These are phyloP conservation scores for Lipomyces chichibuensis DNA, from an alignment of 805 yeast genomes.

Conservation along the genomic window DNA sequence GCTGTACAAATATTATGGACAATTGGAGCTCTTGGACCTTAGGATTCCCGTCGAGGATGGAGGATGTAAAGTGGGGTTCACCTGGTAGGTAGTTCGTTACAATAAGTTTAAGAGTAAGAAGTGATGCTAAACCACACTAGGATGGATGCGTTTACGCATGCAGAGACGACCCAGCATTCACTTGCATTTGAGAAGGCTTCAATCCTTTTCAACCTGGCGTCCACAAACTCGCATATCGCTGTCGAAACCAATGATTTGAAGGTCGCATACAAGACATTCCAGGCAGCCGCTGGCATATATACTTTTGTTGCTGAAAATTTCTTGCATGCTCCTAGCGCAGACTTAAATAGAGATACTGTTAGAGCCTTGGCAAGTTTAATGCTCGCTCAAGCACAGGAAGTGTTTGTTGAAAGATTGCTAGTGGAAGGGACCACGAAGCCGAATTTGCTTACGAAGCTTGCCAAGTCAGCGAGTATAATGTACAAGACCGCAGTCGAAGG, in stretches of 20 bases:
- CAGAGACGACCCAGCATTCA: constrained; percentile 65
- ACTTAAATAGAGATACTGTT: constrained; percentile 69
- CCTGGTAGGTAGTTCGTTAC: constrained; percentile 55
- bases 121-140: constrained; percentile 12
- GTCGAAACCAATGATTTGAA: constrained; percentile 52
- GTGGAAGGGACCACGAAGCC: constrained; percentile 54
- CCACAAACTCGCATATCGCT: constrained; percentile 56
- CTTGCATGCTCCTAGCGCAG: constrained; percentile 84
- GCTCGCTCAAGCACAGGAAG: constrained; percentile 89
- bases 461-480: constrained; percentile 60
- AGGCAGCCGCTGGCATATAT: constrained; percentile 78
- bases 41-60: constrained; percentile 68
- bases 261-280: constrained; percentile 61
- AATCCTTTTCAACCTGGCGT: constrained; percentile 75
- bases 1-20: constrained; percentile 73
- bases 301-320: constrained; percentile 76
- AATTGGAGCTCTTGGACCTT: constrained; percentile 75
- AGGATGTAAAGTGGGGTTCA: constrained; percentile 63
- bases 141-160: constrained; percentile 62
- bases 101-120: neutral
- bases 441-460: constrained; percentile 73
- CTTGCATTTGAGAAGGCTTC: constrained; percentile 89
- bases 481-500: constrained; percentile 58
- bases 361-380: constrained; percentile 64
- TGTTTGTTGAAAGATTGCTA: constrained; percentile 67